A percentile compares a stretch with the other conserved stretches of the same genome.
phyloP scores from a whole-genome alignment of 2,329 filamentous ascomycete genomes.

The Colletotrichum theobromicola region DNA sequence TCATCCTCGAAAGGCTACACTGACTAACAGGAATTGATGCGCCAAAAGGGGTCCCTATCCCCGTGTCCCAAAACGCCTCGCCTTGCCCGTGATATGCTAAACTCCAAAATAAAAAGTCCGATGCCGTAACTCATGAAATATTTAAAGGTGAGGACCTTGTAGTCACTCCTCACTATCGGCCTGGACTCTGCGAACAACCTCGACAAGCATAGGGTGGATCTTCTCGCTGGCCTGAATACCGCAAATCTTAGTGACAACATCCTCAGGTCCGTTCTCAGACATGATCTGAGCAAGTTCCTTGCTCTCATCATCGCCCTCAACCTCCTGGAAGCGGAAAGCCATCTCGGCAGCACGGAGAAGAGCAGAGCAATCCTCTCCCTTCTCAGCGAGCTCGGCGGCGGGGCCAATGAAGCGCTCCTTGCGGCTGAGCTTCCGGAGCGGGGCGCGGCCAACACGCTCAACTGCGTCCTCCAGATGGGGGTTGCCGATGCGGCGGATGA shows the following conservation, averaged over 20 bases:
- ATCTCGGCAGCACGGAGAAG: conserved; percentile 87
- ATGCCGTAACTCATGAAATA: conserved; percentile 1
- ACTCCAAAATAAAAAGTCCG: not conserved
- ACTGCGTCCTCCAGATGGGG: conserved; percentile 91
- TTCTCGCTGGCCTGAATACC: conserved; percentile 79
- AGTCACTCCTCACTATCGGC: conserved; percentile 58
- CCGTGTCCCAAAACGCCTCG: not conserved
- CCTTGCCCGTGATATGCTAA: conserved; percentile 13
- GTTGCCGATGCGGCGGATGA: conserved; percentile 92
- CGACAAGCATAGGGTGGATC: conserved; percentile 76
- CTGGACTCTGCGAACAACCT: conserved; percentile 86
- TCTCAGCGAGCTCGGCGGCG: conserved; percentile 86
- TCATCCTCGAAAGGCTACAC: not conserved
- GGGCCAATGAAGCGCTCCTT: conserved; percentile 97
- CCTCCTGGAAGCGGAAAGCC: conserved; percentile 94
- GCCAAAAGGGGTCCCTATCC: not conserved
- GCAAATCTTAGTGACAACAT: conserved; percentile 81
- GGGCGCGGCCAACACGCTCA: conserved; percentile 93
- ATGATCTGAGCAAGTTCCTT: conserved; percentile 85
- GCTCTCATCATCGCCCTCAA: conserved; percentile 90
- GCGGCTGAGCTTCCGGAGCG: conserved; percentile 89
- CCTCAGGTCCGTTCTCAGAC: conserved; percentile 72
- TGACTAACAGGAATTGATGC: not conserved
- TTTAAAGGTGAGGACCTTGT: conserved; percentile 1
- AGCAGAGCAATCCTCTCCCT: conserved; percentile 72